Evolutionary conservation across 768 basidiomycete species (phyloP), one percentile per base, ranked within the genome.

Genomic region (Mycena capillaripes): DNA sequence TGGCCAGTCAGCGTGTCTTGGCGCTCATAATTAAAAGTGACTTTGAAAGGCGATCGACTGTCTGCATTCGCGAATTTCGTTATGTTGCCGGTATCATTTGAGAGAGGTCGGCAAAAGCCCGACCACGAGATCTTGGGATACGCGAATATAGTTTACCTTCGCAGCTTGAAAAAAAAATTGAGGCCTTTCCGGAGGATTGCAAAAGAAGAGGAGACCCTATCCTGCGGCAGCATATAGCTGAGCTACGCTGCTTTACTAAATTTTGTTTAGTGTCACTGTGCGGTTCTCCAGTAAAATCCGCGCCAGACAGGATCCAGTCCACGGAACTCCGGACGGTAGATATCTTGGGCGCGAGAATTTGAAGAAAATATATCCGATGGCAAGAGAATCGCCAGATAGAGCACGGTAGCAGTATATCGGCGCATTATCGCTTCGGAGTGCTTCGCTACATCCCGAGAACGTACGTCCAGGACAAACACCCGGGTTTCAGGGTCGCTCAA

Each of bases 401-500:
- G 25, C 21, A 4, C 48, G 48, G 56, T 11, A 38, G 38, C 10
- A 32, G 32, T 32, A 48, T 66, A 44, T 56, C 30, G 29, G 7
- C 25, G 21, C 30, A 32, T n/a, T 56, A 34, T 34, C 30, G 29
- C n/a, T n/a, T 9, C n/a, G 25, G 16, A 16, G 38, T 8, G 14
- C 11, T 40, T 59, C 59, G 61, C 40, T 9, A 62, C 32, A 34
- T 36, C 6, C 61, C 38, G 52, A 56, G 19, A 42, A 56, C 53
- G 8, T 32, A 19, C 25, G 17, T 40, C 23, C 36, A 16, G 11
- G n/a, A n/a, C 36, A 55, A 21, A 17, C 53, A 7, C 25, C 14
- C 46, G 36, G 30, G 44, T 14, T 44, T 32, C 64, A 66, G 64
- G 59, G 67, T 69, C 38, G 38, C 10, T n/a, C 32, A 12, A 40